These are phyloP conservation scores for Coelastrella sp. DNA, from an alignment of 139 green algal genomes.

Conservation along the genomic window DNA sequence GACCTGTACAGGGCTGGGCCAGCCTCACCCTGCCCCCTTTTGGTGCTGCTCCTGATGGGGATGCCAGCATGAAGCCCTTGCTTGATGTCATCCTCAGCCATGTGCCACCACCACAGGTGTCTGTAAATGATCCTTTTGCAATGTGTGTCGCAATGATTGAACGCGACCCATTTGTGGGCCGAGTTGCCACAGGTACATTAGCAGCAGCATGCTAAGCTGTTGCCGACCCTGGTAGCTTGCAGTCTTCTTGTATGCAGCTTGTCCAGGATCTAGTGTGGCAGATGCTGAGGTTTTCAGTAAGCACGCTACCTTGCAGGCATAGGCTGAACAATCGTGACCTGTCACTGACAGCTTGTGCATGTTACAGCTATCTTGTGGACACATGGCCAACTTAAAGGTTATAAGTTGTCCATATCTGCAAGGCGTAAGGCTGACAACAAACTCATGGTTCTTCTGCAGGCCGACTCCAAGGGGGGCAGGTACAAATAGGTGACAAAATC, in stretches of 20 bases:
- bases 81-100: constrained; percentile 81
- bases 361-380: background rate
- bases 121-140: constrained; percentile 66
- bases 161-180: constrained; percentile 83
- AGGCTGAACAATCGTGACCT: too few species aligned
- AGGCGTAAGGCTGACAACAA: too few species aligned
- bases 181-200: constrained; percentile 74
- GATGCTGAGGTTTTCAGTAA: too few species aligned
- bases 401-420: too few species aligned
- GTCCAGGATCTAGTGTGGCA: too few species aligned
- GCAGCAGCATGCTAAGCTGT: background rate
- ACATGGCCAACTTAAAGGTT: too few species aligned
- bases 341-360: too few species aligned
- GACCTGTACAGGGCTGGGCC: constrained; percentile 70
- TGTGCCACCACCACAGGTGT: constrained; percentile 72
- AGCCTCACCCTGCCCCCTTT: constrained; percentile 47
- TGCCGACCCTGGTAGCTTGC: background rate
- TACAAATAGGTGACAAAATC: constrained; percentile 71
- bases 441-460: too few species aligned
- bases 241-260: background rate
- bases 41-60: constrained; percentile 19
- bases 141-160: constrained; percentile 92
- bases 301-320: too few species aligned
- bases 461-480: constrained; percentile 73
- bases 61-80: constrained; percentile 76